These are phyloP conservation scores for Russula dissimulans DNA, from an alignment of 768 basidiomycete species.

Conservation along the genomic window DNA sequence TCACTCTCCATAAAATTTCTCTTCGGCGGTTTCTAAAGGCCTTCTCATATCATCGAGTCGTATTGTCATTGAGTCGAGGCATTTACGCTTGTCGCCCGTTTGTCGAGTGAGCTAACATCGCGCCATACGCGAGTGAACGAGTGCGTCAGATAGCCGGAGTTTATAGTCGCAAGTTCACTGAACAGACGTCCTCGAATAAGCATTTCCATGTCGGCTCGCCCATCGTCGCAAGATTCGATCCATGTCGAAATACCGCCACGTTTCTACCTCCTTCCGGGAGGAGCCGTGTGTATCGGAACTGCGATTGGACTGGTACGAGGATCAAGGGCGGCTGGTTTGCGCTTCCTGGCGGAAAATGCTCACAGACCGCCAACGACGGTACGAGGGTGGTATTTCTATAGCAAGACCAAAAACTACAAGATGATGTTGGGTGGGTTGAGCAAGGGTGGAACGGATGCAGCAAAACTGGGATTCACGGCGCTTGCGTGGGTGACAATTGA, in stretches of 20 bases:
- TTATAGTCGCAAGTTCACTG: background rate
- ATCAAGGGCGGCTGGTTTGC: slow-evolving; percentile 58
- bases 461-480: slow-evolving; percentile 39
- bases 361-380: slow-evolving; percentile 79
- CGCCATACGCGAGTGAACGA: background rate
- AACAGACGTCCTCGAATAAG: background rate
- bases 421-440: slow-evolving; percentile 66
- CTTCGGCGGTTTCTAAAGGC: background rate
- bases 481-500: slow-evolving; percentile 42
- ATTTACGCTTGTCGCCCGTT: background rate
- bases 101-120: background rate
- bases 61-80: background rate
- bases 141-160: background rate
- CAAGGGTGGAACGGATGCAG: slow-evolving; percentile 51
- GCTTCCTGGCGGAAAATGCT: slow-evolving; percentile 87
- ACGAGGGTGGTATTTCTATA: slow-evolving; percentile 92
- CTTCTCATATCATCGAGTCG: background rate
- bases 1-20: background rate
- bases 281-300: slow-evolving; percentile 52
- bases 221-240: slow-evolving; percentile 22
- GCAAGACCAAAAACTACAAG: slow-evolving; percentile 91
- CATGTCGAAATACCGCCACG: slow-evolving; percentile 45
- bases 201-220: background rate
- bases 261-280: slow-evolving; percentile 50
- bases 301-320: slow-evolving; percentile 67